phyloP scores from a whole-genome alignment of 2,329 filamentous ascomycete species.

The Cladosporium austrohemisphaericum region DNA sequence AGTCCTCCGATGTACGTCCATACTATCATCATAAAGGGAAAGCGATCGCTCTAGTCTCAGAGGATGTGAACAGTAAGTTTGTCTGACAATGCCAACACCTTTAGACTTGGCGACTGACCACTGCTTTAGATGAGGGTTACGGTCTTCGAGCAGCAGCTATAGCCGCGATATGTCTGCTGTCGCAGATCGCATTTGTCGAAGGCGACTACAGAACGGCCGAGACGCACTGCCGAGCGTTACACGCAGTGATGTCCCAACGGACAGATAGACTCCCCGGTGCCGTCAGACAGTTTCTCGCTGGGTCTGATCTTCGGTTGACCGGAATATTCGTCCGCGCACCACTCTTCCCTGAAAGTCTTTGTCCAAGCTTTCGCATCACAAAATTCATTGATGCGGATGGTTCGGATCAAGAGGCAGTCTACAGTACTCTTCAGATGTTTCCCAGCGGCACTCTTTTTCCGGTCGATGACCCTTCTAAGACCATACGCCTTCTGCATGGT shows the following conservation, averaged over 20 bases:
- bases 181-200: neutral
- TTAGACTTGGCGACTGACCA: neutral
- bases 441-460: too few relatives aligned
- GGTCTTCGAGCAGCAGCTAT: neutral
- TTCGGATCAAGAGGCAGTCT: too few relatives aligned
- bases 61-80: neutral
- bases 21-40: slow-evolving; percentile 2
- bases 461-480: too few relatives aligned
- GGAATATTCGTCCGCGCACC: too few relatives aligned
- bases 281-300: neutral
- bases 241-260: neutral
- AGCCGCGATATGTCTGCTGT: neutral
- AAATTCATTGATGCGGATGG: too few relatives aligned
- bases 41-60: neutral
- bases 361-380: too few relatives aligned
- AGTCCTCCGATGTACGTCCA: neutral
- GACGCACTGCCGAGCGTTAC: neutral
- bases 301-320: neutral
- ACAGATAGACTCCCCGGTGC: neutral
- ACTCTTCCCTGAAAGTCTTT: too few relatives aligned
- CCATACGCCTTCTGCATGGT: neutral
- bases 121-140: neutral
- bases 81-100: neutral
- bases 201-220: neutral
- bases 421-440: too few relatives aligned